Evolutionary conservation across 2,329 filamentous ascomycete species (phyloP).

Genomic region (Beauveria brongniartii): DNA sequence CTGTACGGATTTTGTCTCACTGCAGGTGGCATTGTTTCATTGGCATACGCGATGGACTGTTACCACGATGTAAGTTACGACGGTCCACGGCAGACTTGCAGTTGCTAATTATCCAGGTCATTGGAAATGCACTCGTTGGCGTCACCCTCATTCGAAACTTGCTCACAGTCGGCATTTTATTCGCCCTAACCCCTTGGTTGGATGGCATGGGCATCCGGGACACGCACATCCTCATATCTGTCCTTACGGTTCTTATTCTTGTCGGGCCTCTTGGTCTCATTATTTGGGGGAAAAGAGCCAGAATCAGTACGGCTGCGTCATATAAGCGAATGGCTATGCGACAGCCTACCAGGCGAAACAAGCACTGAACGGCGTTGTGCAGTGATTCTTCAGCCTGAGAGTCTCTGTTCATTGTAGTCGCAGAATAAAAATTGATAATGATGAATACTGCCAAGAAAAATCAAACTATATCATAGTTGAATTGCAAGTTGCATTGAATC

Average conservation of each 20-base stretch:
- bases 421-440: neutral
- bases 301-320: constrained; percentile 7
- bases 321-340: constrained; percentile 8
- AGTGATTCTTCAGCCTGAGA: too few relatives aligned
- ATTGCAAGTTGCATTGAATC: too few relatives aligned
- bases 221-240: constrained; percentile 12
- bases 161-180: constrained; percentile 17
- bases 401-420: too few relatives aligned
- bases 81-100: neutral
- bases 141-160: constrained; percentile 19
- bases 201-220: constrained; percentile 16
- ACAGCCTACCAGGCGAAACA: constrained; percentile 2
- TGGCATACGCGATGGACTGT: constrained; percentile 28
- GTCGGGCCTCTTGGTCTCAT: constrained; percentile 11
- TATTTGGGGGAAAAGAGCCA: constrained; percentile 13
- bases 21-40: constrained; percentile 24
- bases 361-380: neutral
- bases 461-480: too few relatives aligned
- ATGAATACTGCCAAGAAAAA: neutral
- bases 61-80: constrained; percentile 25
- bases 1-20: constrained; percentile 30
- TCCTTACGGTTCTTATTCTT: constrained; percentile 6
- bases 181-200: constrained; percentile 18
- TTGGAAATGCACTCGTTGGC: constrained; percentile 19
- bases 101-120: constrained; percentile 14